Conservation (phyloP, 768 basidiomycete species). For the Tulasnella sp. region DNA sequence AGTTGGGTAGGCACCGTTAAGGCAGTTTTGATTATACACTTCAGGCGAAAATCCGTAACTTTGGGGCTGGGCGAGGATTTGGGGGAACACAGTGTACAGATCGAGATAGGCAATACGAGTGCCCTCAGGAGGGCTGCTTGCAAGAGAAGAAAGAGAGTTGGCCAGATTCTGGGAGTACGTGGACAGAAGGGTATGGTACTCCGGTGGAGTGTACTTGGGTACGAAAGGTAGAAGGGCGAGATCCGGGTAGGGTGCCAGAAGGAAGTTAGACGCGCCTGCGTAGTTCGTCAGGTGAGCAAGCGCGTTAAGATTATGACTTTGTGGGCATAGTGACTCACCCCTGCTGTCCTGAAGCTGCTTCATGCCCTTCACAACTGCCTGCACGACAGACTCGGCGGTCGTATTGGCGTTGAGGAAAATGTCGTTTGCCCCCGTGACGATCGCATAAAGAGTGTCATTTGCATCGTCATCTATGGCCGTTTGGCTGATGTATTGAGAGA, state of each 20-base stretch:
- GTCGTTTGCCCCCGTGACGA: conserved; percentile 7
- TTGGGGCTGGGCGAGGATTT: neutral
- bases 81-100: neutral
- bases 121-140: neutral
- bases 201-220: neutral
- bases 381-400: neutral
- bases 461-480: neutral
- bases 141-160: neutral
- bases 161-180: neutral
- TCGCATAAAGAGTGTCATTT: neutral
- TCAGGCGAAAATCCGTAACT: neutral
- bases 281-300: neutral
- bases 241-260: neutral
- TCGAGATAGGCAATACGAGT: neutral
- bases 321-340: neutral
- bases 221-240: neutral
- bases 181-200: neutral
- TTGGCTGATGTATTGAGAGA: neutral
- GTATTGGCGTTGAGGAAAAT: neutral
- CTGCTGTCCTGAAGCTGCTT: neutral
- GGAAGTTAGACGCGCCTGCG: neutral
- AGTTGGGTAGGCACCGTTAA: neutral
- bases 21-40: neutral
- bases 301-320: neutral
- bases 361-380: neutral